phyloP scores from a whole-genome alignment of 371 early-diverging fungal species.

The Zancudomyces culisetae region DNA sequence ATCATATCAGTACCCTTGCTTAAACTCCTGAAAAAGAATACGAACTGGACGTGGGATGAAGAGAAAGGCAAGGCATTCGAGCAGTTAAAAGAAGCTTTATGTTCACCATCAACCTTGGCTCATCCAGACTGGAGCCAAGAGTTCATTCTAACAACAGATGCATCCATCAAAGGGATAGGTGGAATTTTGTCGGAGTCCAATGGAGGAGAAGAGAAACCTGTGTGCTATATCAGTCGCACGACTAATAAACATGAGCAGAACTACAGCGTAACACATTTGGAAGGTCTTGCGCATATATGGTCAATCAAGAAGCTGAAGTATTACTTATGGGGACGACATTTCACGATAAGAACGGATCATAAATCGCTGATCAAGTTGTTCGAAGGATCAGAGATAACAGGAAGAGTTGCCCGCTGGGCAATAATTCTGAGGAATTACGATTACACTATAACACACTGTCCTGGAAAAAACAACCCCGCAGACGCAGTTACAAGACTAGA shows the following conservation, averaged over 20 bases:
- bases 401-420: background rate
- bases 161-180: slow-evolving; percentile 22
- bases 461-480: background rate
- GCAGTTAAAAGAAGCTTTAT: background rate
- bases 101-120: slow-evolving; percentile 1
- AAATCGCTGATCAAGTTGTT: background rate
- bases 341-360: slow-evolving; percentile 5
- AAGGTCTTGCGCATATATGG: slow-evolving; percentile 18
- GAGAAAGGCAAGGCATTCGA: slow-evolving; percentile 1
- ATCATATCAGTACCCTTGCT: slow-evolving; percentile 10
- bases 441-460: background rate
- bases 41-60: background rate
- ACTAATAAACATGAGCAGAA: slow-evolving; percentile 3
- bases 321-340: slow-evolving; percentile 13
- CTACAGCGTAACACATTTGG: slow-evolving; percentile 24
- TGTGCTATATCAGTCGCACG: slow-evolving; percentile 3
- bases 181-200: slow-evolving; percentile 11
- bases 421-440: background rate
- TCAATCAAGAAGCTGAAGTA: slow-evolving; percentile 14
- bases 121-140: slow-evolving; percentile 12
- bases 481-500: too few relatives aligned
- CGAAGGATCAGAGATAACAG: slow-evolving; percentile 1
- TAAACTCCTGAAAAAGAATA: slow-evolving; percentile 6
- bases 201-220: background rate
- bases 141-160: slow-evolving; percentile 24